phyloP scores from a whole-genome alignment of 768 basidiomycete genomes.

The Antrodiella citrinella region DNA sequence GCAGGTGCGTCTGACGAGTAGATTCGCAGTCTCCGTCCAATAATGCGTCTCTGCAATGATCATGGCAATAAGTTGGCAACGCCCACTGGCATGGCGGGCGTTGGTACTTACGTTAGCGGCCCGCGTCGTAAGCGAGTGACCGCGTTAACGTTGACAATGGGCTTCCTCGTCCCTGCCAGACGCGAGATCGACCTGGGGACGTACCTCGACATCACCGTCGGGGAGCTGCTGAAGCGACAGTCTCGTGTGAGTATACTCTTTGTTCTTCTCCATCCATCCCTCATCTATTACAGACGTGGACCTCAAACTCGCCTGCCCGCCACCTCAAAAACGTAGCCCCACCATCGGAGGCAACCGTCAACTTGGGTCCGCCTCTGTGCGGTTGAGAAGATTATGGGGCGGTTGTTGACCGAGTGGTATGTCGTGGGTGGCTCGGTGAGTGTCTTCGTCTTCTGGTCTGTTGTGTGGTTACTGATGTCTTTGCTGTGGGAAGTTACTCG shows the following conservation, averaged over 20 bases:
- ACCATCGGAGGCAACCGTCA: conserved; percentile 12
- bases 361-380: conserved; percentile 21
- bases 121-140: no score
- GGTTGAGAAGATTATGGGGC: conserved; percentile 39
- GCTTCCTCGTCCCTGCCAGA: conserved; percentile 31
- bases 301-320: conserved; percentile 16
- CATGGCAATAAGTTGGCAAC: no score
- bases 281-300: conserved; percentile 8
- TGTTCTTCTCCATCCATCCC: not conserved
- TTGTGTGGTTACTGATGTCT: not conserved
- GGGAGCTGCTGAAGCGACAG: conserved; percentile 44
- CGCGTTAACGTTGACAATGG: no score
- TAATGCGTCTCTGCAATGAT: no score
- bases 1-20: no score
- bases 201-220: conserved; percentile 42
- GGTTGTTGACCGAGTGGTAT: conserved; percentile 56
- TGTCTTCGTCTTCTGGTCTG: conserved; percentile 2
- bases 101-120: no score
- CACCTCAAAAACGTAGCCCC: conserved; percentile 16
- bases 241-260: conserved; percentile 26
- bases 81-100: no score
- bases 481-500: conserved; percentile 38
- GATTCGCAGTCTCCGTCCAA: no score
- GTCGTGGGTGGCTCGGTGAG: conserved; percentile 53
- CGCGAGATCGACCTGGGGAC: conserved; percentile 31